Evolutionary conservation across 192 early-diverging fungal genomes (phyloP).

Genomic region (Pilobolus umbonatus): DNA sequence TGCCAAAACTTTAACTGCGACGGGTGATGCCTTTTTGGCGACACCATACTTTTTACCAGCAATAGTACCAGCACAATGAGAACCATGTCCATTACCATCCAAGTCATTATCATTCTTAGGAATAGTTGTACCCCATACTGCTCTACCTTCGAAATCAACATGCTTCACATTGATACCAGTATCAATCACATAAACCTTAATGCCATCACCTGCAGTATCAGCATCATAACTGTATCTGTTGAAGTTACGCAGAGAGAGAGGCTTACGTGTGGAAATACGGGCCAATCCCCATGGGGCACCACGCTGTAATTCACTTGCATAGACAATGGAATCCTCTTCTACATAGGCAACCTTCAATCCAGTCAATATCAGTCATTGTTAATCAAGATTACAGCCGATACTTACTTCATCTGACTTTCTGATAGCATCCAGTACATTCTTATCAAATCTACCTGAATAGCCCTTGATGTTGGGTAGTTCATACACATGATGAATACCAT

Average conservation of each 20-base stretch:
- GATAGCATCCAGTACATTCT: slow-evolving; percentile 57
- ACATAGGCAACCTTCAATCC: slow-evolving; percentile 63
- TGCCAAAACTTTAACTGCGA: slow-evolving; percentile 91
- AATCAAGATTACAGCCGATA: neutral
- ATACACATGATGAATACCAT: slow-evolving; percentile 65
- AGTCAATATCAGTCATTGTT: neutral
- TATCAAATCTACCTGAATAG: slow-evolving; percentile 64
- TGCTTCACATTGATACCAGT: slow-evolving; percentile 85
- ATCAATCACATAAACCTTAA: slow-evolving; percentile 95
- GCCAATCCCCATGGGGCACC: slow-evolving; percentile 84
- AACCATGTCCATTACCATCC: slow-evolving; percentile 79
- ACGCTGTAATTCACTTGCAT: slow-evolving; percentile 59
- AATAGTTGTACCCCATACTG: slow-evolving; percentile 75
- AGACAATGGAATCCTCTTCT: slow-evolving; percentile 77
- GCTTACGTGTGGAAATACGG: slow-evolving; percentile 74
- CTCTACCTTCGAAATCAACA: slow-evolving; percentile 89
- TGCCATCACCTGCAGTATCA: slow-evolving; percentile 63
- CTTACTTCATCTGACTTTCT: slow-evolving; percentile 53
- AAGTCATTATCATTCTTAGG: slow-evolving; percentile 56
- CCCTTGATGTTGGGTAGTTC: slow-evolving; percentile 57
- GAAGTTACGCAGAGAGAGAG: slow-evolving; percentile 51
- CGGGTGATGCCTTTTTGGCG: slow-evolving; percentile 77
- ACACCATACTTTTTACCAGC: slow-evolving; percentile 82
- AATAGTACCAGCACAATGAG: slow-evolving; percentile 88
- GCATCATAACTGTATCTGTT: slow-evolving; percentile 71